Conservation (phyloP, 73 alveolate genomes). For the Breviolum minutum region DNA sequence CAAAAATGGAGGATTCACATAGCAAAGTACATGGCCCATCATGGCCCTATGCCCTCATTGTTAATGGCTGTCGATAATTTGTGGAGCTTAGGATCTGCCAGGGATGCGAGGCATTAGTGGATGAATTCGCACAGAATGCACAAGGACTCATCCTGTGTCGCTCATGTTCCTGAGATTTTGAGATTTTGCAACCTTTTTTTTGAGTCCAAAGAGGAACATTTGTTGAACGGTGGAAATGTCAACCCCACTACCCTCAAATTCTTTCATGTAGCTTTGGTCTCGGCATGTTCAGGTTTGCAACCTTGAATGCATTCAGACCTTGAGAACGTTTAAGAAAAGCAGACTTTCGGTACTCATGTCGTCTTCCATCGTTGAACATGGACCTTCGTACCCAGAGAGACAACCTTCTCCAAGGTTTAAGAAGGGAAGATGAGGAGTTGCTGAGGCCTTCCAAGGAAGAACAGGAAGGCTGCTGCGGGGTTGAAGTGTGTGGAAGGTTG, state of each 20-base stretch:
- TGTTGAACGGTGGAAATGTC: neutral
- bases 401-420: neutral
- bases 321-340: too few relatives aligned
- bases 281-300: too few relatives aligned
- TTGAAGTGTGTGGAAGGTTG: too few relatives aligned
- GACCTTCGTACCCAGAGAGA: too few relatives aligned
- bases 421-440: slow-evolving; percentile 41
- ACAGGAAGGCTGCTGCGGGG: neutral
- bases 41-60: too few relatives aligned
- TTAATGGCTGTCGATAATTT: too few relatives aligned
- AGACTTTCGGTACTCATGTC: too few relatives aligned
- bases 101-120: slow-evolving; percentile 40
- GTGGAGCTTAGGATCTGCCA: slow-evolving; percentile 8
- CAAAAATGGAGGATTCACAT: too few relatives aligned
- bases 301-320: too few relatives aligned
- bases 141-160: neutral
- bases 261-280: neutral
- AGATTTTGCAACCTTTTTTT: neutral
- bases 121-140: slow-evolving; percentile 49
- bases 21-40: too few relatives aligned
- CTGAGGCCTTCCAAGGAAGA: slow-evolving; percentile 29
- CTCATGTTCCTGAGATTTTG: neutral
- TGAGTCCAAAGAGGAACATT: neutral
- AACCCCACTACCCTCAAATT: neutral
- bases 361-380: too few relatives aligned